These are phyloP conservation scores for Rosellinia necatrix DNA, from an alignment of 2,329 filamentous ascomycete genomes.

Conservation along the genomic window DNA sequence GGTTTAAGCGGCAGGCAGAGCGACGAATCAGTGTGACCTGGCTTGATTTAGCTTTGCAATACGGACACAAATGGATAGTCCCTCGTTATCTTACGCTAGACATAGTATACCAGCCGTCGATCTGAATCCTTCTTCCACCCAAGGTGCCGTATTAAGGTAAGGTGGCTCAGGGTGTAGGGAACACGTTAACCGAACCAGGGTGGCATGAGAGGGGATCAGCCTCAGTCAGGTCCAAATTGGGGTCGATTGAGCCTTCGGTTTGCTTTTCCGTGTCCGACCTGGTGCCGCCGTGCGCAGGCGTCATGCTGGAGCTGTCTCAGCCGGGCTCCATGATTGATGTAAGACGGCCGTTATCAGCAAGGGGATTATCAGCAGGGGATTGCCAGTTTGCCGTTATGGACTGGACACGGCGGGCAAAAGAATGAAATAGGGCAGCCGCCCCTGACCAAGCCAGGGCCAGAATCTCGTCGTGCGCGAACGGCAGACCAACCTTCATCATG, in stretches of 20 bases:
- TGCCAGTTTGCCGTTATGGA: neutral
- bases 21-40: too few species aligned
- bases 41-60: too few species aligned
- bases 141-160: neutral
- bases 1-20: neutral
- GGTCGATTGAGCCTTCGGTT: neutral
- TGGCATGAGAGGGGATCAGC: neutral
- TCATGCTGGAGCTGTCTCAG: neutral
- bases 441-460: neutral
- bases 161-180: too few species aligned
- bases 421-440: slow-evolving; percentile 1
- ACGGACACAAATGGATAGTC: neutral
- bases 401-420: neutral
- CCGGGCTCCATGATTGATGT: slow-evolving; percentile 2
- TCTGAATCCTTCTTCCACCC: slow-evolving; percentile 4
- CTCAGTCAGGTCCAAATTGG: neutral
- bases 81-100: neutral
- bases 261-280: too few species aligned
- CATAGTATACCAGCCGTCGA: slow-evolving; percentile 3
- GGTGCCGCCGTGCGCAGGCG: too few species aligned
- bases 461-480: neutral
- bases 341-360: neutral
- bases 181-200: neutral
- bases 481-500: slow-evolving; percentile 6
- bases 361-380: neutral